phyloP scores from a whole-genome alignment of 371 early-diverging fungal species.

The Entomophthora muscae region DNA sequence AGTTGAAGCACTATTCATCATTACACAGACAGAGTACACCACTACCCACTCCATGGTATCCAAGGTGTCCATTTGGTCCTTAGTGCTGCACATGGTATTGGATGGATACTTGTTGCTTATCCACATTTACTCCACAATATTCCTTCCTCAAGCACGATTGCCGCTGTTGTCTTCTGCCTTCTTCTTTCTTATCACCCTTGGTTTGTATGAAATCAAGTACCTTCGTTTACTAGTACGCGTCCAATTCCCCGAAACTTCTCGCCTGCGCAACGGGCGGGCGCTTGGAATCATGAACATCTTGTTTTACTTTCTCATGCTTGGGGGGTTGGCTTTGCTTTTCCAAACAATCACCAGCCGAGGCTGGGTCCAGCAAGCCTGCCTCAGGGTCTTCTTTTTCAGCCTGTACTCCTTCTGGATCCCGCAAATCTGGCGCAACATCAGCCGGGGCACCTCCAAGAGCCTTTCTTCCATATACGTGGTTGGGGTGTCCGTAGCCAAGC shows the following conservation, averaged over 20 bases:
- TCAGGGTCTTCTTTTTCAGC: neutral
- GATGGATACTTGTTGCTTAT: slow-evolving; percentile 3
- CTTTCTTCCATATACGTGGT: neutral
- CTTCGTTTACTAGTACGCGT: neutral
- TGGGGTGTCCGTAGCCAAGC: neutral
- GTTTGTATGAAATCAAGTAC: slow-evolving; percentile 3
- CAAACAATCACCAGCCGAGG: neutral
- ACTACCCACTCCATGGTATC: neutral
- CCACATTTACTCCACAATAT: neutral
- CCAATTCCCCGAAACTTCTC: neutral
- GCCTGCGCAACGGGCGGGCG: neutral
- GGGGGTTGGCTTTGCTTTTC: neutral
- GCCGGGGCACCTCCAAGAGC: neutral
- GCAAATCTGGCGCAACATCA: slow-evolving; percentile 4
- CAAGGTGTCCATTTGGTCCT: neutral
- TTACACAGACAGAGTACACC: slow-evolving; percentile 6
- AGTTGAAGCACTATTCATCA: neutral
- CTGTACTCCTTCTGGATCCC: slow-evolving; percentile 4
- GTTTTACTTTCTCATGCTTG: neutral
- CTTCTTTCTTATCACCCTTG: neutral
- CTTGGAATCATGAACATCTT: neutral
- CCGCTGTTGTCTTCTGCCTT: slow-evolving; percentile 2
- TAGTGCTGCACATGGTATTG: neutral
- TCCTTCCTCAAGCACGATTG: neutral
- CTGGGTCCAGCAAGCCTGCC: neutral